Percentiles rank a stretch among this genome's conserved stretches.
These are phyloP conservation scores for Alternaria solani DNA, from an alignment of 2,329 filamentous ascomycete species.

Conservation along the genomic window DNA sequence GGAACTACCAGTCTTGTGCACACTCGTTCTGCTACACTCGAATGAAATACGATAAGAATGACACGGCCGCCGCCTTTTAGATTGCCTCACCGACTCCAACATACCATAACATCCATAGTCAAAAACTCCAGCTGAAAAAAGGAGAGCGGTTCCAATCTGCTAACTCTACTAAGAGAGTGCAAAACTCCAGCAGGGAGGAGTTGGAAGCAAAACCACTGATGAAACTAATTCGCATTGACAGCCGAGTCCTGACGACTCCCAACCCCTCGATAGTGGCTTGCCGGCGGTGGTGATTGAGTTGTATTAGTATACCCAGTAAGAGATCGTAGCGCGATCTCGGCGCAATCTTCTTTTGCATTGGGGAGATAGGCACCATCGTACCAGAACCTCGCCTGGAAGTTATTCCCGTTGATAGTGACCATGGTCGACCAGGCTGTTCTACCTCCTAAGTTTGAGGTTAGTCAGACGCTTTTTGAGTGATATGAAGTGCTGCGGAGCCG, in stretches of 20 bases:
- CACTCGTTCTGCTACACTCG: background rate
- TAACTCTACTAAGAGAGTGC: background rate
- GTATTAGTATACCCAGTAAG: slow-evolving; percentile 32
- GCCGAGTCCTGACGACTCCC: slow-evolving; percentile 9
- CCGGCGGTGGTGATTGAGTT: slow-evolving; percentile 31
- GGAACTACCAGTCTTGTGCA: background rate
- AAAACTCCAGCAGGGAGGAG: background rate
- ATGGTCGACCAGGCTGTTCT: slow-evolving; percentile 50
- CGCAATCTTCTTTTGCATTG: slow-evolving; percentile 49
- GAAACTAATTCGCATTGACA: slow-evolving; percentile 4
- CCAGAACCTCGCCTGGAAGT: slow-evolving; percentile 47
- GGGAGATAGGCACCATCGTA: slow-evolving; percentile 46
- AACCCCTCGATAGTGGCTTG: slow-evolving; percentile 30
- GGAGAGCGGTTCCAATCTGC: background rate
- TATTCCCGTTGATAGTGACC: slow-evolving; percentile 34
- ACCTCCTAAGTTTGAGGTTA: slow-evolving; percentile 35
- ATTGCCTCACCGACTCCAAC: background rate
- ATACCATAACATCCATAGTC: background rate
- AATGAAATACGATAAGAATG: background rate
- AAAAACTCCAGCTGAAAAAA: background rate
- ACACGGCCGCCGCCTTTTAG: slow-evolving; percentile 2
- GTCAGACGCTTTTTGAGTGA: background rate
- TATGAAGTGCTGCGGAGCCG: background rate
- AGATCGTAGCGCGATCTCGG: slow-evolving; percentile 41
- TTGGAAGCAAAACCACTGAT: background rate